Evolutionary conservation across 2,329 filamentous ascomycete genomes (phyloP), one percentile per base, ranked within the genome.

Genomic region (Mycosphaerelloides madeirae): DNA sequence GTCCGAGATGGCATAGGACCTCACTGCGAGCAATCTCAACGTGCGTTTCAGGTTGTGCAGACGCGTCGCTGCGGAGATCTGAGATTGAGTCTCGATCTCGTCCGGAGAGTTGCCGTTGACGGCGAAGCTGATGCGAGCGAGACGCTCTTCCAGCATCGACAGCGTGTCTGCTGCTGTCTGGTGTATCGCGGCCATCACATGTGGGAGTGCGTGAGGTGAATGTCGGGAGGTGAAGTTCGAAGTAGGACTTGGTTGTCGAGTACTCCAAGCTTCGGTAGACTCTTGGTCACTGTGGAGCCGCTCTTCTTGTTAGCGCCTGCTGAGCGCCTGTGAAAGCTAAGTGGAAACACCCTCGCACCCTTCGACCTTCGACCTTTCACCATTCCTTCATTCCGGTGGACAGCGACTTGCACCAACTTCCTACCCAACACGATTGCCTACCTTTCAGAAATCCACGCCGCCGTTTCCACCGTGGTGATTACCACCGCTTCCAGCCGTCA

Each of bases 41-140:
- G 51, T 52, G 28, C 54, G 52, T 35, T 65, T 57, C 19, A 65
- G 49, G 25, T 46, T 48, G 22, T 50, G 53, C 9, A 60, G 54
- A 40, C 58, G 60, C 16, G 48, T 44, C 28, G 45, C 46, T n/a
- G 58, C 57, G 31, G 55, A 49, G 22, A 32, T 37, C 18, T 31
- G 41, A 13, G 43, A 7, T 31, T 41, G 33, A 18, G 43, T 28
- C 16, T 16, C 20, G n/a, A 19, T 31, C 12, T 18, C 32, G n/a
- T 31, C 32, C 7, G 34, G 36, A 29, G 28, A 33, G 38, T 54
- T 61, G 44, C 66, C 71, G 41, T 67, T 58, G 19, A 75, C 57
- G 7, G 68, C 46, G 49, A 70, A 73, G 38, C 69, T 66, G 22
- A 75, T 47, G 3, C 70, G 64, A 29, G 65, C 62, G 35, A 75